Base-by-base conservation (phyloP, 345 rosid genomes). In the Mallotus nudiflorus region DNA sequence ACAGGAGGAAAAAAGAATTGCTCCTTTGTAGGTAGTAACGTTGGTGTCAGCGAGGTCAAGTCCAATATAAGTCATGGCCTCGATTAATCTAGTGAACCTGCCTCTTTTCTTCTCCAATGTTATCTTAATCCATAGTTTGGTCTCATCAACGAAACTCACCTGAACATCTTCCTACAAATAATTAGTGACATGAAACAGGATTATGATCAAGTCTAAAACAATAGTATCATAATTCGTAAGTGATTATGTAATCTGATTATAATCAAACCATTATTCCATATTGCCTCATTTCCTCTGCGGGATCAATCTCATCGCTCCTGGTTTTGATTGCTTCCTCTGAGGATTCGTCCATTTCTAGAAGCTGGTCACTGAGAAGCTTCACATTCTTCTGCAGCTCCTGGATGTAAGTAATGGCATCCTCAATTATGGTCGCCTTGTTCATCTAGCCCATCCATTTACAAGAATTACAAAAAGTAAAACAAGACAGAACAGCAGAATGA, bases 391-490 rank as follows among this genome's bases (percentile, higher is more conserved):
- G 79, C 72, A 91, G 85, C 76, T 82, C 82, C 66, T 74, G 77
- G 37, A 92, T 88, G 85, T 90, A 95, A 77, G 84, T 83, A n/a
- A 89, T 84, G 0, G 99, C 92, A 75, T 95, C 97, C 58, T 87
- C 92, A 45, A 95, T 80, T 53, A 92, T 92, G 20, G 89, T 85
- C 6, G 84, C 97, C 81, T 85, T 89, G 69, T 84, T 92, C 97
- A 95, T 90, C 99, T 95, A 42, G 5, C 39, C 54, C 28, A 33
- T 39, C 18, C 28, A 57, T 52, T 11, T 25, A 53, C 46, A 20
- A 65, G 37, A 22, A 15, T 66, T 28, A 46, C 19, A 25, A 13
- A 56, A 18, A 22, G 25, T 9, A 9, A 1, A 0, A 0, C 10
- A 50, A 14, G 39, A 31, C 2, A 50, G 28, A 1, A n/a, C 6